Evolutionary conservation across 164 flowering plant species (phyloP), one percentile per base, ranked within the genome.

Genomic region (Nymphaea colorata): DNA sequence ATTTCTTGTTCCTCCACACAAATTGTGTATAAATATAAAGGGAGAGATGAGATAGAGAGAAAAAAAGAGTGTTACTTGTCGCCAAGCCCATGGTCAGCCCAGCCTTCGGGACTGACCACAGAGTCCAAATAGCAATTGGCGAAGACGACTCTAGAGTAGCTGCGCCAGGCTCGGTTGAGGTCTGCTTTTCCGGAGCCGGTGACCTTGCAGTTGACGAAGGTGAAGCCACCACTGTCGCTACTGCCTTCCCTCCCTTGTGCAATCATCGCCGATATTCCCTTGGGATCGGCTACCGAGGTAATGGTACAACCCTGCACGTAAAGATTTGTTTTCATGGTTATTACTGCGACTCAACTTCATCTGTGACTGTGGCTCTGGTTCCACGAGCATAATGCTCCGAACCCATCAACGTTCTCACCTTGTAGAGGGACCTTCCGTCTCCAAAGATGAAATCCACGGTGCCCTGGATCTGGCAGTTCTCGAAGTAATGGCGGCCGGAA

Each of bases 391-490:
- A 25, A 25, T 25, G 36, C 36, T 25, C 36, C 36, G 36, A 25
- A 25, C 36, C 36, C 36, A 25, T 25, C 36, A 25, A 25, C 36
- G 36, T 8, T 10, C 42, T 62, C 75, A 83, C 83, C 76, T 78
- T 12, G 65, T 78, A 83, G 43, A 83, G 18, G 60, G 83, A 77
- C 71, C 71, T 75, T 4, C 77, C 83, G 14, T 64, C 68, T 41
- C 85, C 87, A 64, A 79, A 82, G 63, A 82, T 74, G 76, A 84
- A 84, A 71, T 82, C 82, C 5, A 76, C 76, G 4, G 82, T 80
- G 64, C 87, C 83, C 67, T 75, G 74, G 57, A 82, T 75, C 65
- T 74, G 75, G 70, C 83, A 82, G 44, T 82, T 76, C 60, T 81
- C 75, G 66, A 73, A 84, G 61, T 80, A 81, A 69, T 84, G 87